phyloP scores from a whole-genome alignment of 306 rosid species.

The Prunus armeniaca region DNA sequence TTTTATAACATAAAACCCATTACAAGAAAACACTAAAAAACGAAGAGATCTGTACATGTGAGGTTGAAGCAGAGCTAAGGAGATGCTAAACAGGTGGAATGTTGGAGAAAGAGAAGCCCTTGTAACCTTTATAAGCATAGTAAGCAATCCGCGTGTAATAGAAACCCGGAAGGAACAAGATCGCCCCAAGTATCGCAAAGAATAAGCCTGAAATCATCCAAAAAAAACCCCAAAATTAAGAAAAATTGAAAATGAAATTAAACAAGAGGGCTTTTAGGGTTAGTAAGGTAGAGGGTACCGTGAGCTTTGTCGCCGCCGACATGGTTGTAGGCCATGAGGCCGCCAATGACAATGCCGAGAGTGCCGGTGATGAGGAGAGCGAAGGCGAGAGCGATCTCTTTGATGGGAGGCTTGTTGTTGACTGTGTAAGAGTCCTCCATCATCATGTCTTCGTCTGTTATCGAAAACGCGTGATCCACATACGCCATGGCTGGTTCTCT shows the following conservation, averaged over 20 bases:
- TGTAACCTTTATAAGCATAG: conserved; percentile 94
- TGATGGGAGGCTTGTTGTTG: conserved; percentile 82
- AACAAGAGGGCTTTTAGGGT: not conserved
- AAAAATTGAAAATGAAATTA: not conserved
- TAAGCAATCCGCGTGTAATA: conserved; percentile 98
- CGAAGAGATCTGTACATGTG: conserved; percentile 36
- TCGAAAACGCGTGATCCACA: conserved; percentile 95
- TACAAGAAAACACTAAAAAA: not conserved
- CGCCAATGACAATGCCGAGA: conserved; percentile 71
- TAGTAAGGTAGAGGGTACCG: conserved; percentile 40
- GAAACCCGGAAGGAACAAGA: conserved; percentile 93
- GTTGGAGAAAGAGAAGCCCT: conserved; percentile 95
- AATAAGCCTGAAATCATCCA: conserved; percentile 58
- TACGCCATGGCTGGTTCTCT: conserved; percentile 52
- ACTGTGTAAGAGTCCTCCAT: conserved; percentile 71
- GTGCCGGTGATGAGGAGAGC: conserved; percentile 82
- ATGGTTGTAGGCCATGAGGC: conserved; percentile 72
- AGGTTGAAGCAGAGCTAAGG: not conserved
- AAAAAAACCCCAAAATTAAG: not conserved
- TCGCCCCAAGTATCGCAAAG: conserved; percentile 75
- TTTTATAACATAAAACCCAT: not conserved
- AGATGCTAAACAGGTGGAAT: conserved; percentile 75
- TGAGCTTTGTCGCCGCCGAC: conserved; percentile 96
- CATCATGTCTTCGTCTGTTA: conserved; percentile 92
- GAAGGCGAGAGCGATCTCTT: conserved; percentile 92